These are phyloP conservation scores for Tripterygium wilfordii DNA, from an alignment of 177 flowering plant genomes.

Conservation along the genomic window DNA sequence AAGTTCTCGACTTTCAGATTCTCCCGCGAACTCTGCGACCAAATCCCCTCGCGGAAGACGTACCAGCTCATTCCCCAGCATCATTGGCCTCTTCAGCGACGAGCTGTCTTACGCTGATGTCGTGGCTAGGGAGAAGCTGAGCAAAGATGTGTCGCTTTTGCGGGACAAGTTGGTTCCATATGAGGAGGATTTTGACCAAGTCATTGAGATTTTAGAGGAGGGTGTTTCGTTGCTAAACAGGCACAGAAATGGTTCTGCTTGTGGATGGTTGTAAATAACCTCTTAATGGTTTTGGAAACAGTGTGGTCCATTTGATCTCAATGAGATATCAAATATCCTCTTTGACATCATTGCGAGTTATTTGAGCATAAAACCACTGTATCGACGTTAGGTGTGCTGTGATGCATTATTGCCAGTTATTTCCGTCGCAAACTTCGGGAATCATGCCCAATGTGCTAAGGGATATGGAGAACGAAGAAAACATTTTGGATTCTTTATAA, in stretches of 20 bases:
- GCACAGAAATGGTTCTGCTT: constrained; percentile 37
- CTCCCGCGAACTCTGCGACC: neutral
- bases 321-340: too few species aligned
- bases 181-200: constrained; percentile 17
- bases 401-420: constrained; percentile 50
- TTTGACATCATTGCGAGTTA: constrained; percentile 29
- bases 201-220: constrained; percentile 38
- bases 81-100: constrained; percentile 16
- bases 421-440: constrained; percentile 52
- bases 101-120: neutral
- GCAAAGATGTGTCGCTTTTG: constrained; percentile 18
- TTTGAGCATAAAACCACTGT: constrained; percentile 49
- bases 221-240: constrained; percentile 24
- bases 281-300: too few species aligned
- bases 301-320: neutral
- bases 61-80: constrained; percentile 6
- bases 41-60: neutral
- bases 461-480: constrained; percentile 64
- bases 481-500: constrained; percentile 59
- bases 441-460: constrained; percentile 60
- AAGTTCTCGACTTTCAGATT: constrained; percentile 2
- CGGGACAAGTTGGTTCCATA: constrained; percentile 29
- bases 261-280: too few species aligned
- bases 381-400: constrained; percentile 34
- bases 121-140: constrained; percentile 8